These are phyloP conservation scores for Sarocladiaceae sp. DNA, from an alignment of 2,329 filamentous ascomycete genomes.

Conservation along the genomic window DNA sequence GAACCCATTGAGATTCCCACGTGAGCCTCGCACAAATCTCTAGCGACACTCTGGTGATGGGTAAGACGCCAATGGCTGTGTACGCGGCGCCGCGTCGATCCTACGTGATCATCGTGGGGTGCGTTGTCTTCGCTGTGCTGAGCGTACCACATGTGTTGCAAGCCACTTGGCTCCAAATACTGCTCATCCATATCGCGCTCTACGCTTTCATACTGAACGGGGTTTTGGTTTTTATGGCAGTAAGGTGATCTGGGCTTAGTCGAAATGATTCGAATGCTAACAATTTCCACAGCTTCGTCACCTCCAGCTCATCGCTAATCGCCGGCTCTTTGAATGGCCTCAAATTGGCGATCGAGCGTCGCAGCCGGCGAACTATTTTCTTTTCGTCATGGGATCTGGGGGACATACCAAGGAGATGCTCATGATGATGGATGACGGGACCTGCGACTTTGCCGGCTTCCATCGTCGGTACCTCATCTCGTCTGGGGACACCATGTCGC, in stretches of 20 bases:
- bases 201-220: not conserved
- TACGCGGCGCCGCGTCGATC: not conserved
- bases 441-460: constrained; percentile 44
- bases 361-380: constrained; percentile 45
- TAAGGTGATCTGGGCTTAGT: not conserved
- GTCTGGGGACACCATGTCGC: constrained; percentile 67
- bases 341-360: not conserved
- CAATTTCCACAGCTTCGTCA: constrained; percentile 10
- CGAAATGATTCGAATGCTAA: not conserved
- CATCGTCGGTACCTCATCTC: constrained; percentile 81
- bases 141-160: not conserved
- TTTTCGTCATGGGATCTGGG: constrained; percentile 85
- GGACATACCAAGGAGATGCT: constrained; percentile 96
- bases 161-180: not conserved
- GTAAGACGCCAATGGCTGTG: not conserved
- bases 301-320: constrained; percentile 11
- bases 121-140: constrained; percentile 19
- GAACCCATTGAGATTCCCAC: no score
- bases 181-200: not conserved
- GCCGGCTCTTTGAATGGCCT: not conserved
- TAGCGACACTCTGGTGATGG: not conserved
- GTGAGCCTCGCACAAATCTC: no score
- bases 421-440: constrained; percentile 66
- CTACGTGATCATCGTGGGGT: not conserved
- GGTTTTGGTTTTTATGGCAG: constrained; percentile 2